Percentiles rank a stretch among this genome's conserved stretches.
phyloP scores from a whole-genome alignment of 768 basidiomycete genomes.

The Boletus eberwhitei region DNA sequence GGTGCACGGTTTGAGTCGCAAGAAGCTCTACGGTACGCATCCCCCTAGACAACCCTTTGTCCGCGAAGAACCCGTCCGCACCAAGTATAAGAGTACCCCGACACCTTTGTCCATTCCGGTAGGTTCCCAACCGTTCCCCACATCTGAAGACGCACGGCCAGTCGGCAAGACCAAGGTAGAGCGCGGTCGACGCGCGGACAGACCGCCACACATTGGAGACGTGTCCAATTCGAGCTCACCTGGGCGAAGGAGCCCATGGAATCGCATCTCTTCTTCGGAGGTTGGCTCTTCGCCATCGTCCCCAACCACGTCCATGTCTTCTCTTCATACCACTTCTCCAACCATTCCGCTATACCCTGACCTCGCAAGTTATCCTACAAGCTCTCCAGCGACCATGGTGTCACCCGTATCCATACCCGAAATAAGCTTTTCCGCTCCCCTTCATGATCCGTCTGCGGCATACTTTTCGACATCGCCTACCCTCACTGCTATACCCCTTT shows the following conservation, averaged over 20 bases:
- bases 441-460: constrained; percentile 12
- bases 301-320: constrained; percentile 20
- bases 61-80: constrained; percentile 45
- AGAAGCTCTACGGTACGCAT: constrained; percentile 58
- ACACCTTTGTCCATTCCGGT: constrained; percentile 31
- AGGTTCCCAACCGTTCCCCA: constrained; percentile 15
- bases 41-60: constrained; percentile 51
- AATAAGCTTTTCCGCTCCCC: constrained; percentile 7
- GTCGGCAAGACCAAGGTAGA: constrained; percentile 23
- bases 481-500: constrained; percentile 4
- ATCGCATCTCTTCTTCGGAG: constrained; percentile 16
- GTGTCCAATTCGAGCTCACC: constrained; percentile 27
- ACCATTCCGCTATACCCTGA: constrained; percentile 23
- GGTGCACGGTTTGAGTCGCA: constrained; percentile 67
- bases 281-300: constrained; percentile 24
- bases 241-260: constrained; percentile 33
- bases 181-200: constrained; percentile 24
- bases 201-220: constrained; percentile 9
- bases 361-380: constrained; percentile 13
- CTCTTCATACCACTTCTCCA: constrained; percentile 21
- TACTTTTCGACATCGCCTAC: constrained; percentile 15
- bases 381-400: constrained; percentile 5
- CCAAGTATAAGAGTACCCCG: constrained; percentile 32
- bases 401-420: constrained; percentile 14
- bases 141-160: constrained; percentile 18